Evolutionary conservation across 495 filamentous ascomycete species (phyloP), one percentile per base, ranked within the genome.

Genomic region (Talaromyces ruber): DNA sequence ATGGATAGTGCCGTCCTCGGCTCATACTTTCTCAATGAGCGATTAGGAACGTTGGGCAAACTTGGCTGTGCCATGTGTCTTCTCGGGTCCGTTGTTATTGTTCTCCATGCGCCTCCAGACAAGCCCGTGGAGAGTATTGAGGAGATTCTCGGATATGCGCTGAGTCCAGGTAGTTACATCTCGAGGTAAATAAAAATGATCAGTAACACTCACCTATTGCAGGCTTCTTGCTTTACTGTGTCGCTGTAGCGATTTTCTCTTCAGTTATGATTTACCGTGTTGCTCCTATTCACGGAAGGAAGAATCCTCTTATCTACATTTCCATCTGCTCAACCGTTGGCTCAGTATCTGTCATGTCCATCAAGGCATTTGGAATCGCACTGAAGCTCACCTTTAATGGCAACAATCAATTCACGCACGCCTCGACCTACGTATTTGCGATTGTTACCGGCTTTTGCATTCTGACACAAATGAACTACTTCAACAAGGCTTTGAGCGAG

Each of bases 401-500:
- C 29, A 86, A 94, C 68, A 98, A 98, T 76, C 94, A 98, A 72
- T 96, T 98, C 69, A 85, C 82, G 3, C 89, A 95, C 67, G 88
- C 94, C 0, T 95, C 91, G 53, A 98, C 94, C 54, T 98, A 98
- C 69, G 93, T 97, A 53, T 98, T 98, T 70, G 86, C 89, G 68
- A 97, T 98, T 67, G 86, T 98, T 43, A 92, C 91, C 0, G 82
- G 78, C 3, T 91, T 96, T 63, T 98, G 94, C 77, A 98, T 98
- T 71, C 73, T 98, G 57, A 97, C 92, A 21, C 94, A 98, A 77
- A 96, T 98, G 95, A 98, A 98, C 75, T 98, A 98, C 74, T 96
- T 98, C 74, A 98, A 98, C 80, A 98, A 98, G 74, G 94, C 94
- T 29, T 80, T 98, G 65, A 96, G 90, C 74, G 91, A 96, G 69